phyloP scores from a whole-genome alignment of 2,329 filamentous ascomycete species.

The Sclerotinia spermophila region DNA sequence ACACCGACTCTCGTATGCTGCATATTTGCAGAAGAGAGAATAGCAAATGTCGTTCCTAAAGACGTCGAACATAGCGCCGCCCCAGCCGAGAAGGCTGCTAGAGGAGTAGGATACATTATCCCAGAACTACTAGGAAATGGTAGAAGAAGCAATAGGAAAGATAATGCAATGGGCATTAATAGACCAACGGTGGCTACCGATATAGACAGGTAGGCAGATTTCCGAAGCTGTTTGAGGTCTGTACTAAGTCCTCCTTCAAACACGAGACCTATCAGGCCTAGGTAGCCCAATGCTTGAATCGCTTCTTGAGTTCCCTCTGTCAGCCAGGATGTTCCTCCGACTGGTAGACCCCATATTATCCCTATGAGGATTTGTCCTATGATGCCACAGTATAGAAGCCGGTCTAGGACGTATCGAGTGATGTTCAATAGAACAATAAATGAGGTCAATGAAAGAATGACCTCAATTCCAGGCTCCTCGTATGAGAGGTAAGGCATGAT shows the following conservation, averaged over 20 bases:
- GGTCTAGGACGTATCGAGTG: constrained; percentile 55
- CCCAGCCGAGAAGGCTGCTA: constrained; percentile 62
- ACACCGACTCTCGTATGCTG: constrained; percentile 53
- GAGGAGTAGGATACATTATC: constrained; percentile 24
- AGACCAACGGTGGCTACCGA: constrained; percentile 66
- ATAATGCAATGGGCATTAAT: constrained; percentile 58
- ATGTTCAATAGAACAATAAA: constrained; percentile 62
- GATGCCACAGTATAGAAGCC: constrained; percentile 63
- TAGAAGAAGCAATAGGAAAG: constrained; percentile 46
- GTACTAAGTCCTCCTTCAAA: constrained; percentile 49
- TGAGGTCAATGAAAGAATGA: constrained; percentile 56
- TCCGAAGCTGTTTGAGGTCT: constrained; percentile 43
- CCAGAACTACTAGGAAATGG: constrained; percentile 27
- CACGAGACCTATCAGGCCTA: constrained; percentile 69
- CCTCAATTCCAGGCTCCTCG: constrained; percentile 57
- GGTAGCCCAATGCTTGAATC: constrained; percentile 65
- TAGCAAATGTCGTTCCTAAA: constrained; percentile 66
- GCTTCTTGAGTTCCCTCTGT: constrained; percentile 48
- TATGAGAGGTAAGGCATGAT: constrained; percentile 47
- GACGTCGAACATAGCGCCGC: constrained; percentile 72
- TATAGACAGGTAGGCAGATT: constrained; percentile 57
- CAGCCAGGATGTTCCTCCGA: constrained; percentile 59
- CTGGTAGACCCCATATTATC: constrained; percentile 66
- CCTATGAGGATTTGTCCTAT: constrained; percentile 70
- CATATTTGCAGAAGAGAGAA: constrained; percentile 58